Conservation (phyloP, 352 stramenopile genomes). For the Phytophthora capsici region DNA sequence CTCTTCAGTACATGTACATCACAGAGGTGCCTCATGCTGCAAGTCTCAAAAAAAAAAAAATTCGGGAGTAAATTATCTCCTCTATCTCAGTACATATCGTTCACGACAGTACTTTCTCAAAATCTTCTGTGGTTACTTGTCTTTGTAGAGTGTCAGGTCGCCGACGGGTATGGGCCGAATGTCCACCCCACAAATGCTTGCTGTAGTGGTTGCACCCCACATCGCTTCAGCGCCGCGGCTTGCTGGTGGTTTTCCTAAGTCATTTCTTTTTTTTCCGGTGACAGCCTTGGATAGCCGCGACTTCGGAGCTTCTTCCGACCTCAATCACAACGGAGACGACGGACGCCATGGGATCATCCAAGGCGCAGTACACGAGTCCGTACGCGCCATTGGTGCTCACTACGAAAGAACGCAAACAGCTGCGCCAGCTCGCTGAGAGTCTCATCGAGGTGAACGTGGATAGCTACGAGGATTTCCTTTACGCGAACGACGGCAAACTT, state of each 20-base stretch:
- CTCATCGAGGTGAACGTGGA: slow-evolving; percentile 34
- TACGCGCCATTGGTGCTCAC: slow-evolving; percentile 27
- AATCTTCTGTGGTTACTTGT: slow-evolving; percentile 4
- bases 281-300: slow-evolving; percentile 13
- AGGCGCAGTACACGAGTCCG: slow-evolving; percentile 25
- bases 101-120: neutral
- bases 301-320: slow-evolving; percentile 10
- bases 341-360: slow-evolving; percentile 32
- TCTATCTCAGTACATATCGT: no score
- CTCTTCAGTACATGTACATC: no score
- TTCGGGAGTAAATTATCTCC: no score
- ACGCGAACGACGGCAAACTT: slow-evolving; percentile 21
- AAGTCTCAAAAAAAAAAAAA: no score
- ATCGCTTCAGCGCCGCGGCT: slow-evolving; percentile 3
- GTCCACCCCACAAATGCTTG: slow-evolving; percentile 15
- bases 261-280: slow-evolving; percentile 12
- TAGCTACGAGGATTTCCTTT: slow-evolving; percentile 32
- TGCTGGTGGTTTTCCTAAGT: slow-evolving; percentile 10
- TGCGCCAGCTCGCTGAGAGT: slow-evolving; percentile 27
- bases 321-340: slow-evolving; percentile 9
- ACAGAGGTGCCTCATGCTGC: no score
- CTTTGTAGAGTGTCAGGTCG: slow-evolving; percentile 12
- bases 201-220: neutral
- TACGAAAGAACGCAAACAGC: slow-evolving; percentile 24
- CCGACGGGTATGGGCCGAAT: neutral